These are phyloP conservation scores for Pythium volutum DNA, from an alignment of 352 stramenopile species.

Conservation along the genomic window DNA sequence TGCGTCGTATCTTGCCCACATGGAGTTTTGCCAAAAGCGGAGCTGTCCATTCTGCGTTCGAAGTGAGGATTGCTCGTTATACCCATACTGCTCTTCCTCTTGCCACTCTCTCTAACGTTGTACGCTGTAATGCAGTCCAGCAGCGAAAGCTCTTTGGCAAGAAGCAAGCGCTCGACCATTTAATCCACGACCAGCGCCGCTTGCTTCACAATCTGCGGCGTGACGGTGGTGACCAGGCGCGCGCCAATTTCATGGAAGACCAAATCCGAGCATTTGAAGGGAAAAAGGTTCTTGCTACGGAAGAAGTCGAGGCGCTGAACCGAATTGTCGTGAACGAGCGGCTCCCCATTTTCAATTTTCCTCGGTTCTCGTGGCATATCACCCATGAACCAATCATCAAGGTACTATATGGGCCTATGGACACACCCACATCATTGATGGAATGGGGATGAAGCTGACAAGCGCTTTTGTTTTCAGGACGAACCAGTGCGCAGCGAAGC, in stretches of 20 bases:
- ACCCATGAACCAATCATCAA: slow-evolving; percentile 33
- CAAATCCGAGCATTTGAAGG: slow-evolving; percentile 29
- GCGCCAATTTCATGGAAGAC: slow-evolving; percentile 23
- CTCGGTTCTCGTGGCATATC: slow-evolving; percentile 34
- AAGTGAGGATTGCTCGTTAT: slow-evolving; percentile 22
- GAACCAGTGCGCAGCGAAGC: slow-evolving; percentile 2
- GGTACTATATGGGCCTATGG: no score
- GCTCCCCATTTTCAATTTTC: slow-evolving; percentile 45
- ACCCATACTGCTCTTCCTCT: background rate
- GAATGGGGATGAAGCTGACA: background rate
- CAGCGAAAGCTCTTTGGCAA: slow-evolving; percentile 26
- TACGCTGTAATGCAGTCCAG: slow-evolving; percentile 11
- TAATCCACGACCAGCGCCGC: slow-evolving; percentile 24
- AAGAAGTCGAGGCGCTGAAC: slow-evolving; percentile 34
- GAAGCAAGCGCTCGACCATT: slow-evolving; percentile 14
- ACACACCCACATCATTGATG: background rate
- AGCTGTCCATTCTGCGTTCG: slow-evolving; percentile 37
- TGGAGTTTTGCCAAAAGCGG: slow-evolving; percentile 16
- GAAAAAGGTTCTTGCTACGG: slow-evolving; percentile 26
- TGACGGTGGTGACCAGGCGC: slow-evolving; percentile 9
- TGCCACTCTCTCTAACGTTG: background rate
- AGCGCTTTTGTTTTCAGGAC: background rate
- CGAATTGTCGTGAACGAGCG: slow-evolving; percentile 22
- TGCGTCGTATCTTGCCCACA: slow-evolving; percentile 29
- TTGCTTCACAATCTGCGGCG: slow-evolving; percentile 14